Evolutionary conservation across 805 yeast genomes (phyloP).

Genomic region (Barnettozyma wickerhamii): DNA sequence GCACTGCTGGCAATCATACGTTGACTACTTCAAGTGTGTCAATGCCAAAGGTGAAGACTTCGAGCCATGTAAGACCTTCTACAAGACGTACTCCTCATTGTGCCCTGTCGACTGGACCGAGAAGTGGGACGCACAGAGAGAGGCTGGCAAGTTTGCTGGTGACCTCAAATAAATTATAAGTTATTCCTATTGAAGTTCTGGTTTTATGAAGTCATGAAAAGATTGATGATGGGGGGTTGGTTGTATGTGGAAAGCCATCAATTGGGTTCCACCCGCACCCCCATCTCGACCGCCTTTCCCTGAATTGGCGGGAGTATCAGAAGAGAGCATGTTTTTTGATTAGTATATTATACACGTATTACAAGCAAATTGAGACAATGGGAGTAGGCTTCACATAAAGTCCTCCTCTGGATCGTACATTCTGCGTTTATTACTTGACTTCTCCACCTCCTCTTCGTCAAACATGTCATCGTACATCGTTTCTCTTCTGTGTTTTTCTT

Average conservation of each 20-base stretch:
- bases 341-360: neutral
- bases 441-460: slow-evolving; percentile 40
- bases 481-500: slow-evolving; percentile 36
- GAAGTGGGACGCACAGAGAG: slow-evolving; percentile 86
- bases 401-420: slow-evolving; percentile 56
- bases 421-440: slow-evolving; percentile 42
- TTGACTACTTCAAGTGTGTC: slow-evolving; percentile 97
- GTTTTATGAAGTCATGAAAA: neutral
- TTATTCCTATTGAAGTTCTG: too few species aligned
- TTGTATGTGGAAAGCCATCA: too few species aligned
- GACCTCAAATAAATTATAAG: slow-evolving; percentile 36
- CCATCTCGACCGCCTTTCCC: too few species aligned
- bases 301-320: too few species aligned
- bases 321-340: neutral
- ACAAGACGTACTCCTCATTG: slow-evolving; percentile 81
- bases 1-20: slow-evolving; percentile 97
- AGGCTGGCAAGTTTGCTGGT: slow-evolving; percentile 51
- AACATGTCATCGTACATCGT: slow-evolving; percentile 46
- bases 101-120: slow-evolving; percentile 85
- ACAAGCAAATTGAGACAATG: neutral
- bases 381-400: slow-evolving; percentile 34
- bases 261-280: too few species aligned
- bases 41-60: slow-evolving; percentile 97
- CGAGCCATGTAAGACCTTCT: slow-evolving; percentile 95
- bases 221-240: neutral